A percentile compares a stretch with the other conserved stretches of the same genome.
Evolutionary conservation across 352 stramenopile genomes (phyloP).

Genomic region (Pythium periplocum): DNA sequence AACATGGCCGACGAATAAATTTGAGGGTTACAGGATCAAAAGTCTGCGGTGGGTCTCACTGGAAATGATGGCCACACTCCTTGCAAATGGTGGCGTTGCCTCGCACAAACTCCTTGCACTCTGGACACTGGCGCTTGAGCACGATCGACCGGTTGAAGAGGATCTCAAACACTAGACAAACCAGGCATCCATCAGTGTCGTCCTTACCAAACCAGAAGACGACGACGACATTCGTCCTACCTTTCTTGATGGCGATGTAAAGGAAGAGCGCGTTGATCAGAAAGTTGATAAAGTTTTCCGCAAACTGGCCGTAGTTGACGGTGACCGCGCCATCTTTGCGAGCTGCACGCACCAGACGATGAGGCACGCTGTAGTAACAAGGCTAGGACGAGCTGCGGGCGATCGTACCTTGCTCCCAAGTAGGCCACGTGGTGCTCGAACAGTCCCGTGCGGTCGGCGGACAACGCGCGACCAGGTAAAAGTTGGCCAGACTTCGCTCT

Average conservation of each 20-base stretch:
- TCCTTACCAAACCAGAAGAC: too few relatives aligned
- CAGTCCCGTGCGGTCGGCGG: constrained; percentile 27
- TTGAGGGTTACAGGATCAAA: too few relatives aligned
- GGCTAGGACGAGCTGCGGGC: not conserved
- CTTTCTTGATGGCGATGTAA: constrained; percentile 70
- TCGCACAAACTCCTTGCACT: constrained; percentile 68
- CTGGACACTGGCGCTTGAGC: constrained; percentile 58
- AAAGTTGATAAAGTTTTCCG: constrained; percentile 72
- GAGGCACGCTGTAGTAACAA: not conserved
- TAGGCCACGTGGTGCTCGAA: constrained; percentile 48
- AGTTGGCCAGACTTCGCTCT: constrained; percentile 61
- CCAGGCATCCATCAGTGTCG: too few relatives aligned
- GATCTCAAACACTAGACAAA: constrained; percentile 34
- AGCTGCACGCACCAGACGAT: constrained; percentile 17
- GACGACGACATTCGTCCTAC: constrained; percentile 11
- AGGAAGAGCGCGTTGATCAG: constrained; percentile 68
- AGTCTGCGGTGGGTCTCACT: too few relatives aligned
- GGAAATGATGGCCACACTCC: constrained; percentile 16
- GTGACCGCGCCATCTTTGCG: constrained; percentile 52
- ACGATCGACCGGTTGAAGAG: constrained; percentile 59
- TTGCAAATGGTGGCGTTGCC: constrained; percentile 39
- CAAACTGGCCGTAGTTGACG: constrained; percentile 64
- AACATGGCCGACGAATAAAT: too few relatives aligned
- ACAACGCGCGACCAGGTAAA: constrained; percentile 51
- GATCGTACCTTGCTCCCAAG: constrained; percentile 48